Evolutionary conservation across 345 rosid species (phyloP), one percentile per base, ranked within the genome.

Genomic region (Litchi chinensis): DNA sequence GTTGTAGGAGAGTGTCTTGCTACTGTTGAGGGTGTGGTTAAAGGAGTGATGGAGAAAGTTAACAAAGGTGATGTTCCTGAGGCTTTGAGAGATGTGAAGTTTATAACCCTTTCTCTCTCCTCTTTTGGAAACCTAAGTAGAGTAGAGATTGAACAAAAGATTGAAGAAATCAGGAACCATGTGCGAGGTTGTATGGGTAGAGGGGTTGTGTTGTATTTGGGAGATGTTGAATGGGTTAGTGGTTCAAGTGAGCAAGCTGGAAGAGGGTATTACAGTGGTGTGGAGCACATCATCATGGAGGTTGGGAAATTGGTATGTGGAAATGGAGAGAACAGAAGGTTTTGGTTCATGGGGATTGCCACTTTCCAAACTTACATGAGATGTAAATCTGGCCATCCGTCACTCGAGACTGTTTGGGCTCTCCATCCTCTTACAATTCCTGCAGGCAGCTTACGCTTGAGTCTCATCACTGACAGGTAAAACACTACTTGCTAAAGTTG

Each of bases 321-420:
- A 62, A 65, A 84, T 70, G 89, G 88, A 74, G 93, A 83, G 16
- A 84, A 81, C 81, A 88, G 86, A 21, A 88, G 88, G 81, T 81
- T 93, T 84, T 90, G 94, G 94, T 76, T 95, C n/a, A 72, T 93
- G 86, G 97, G 95, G 54, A 86, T 89, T 72, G 93, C 99, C n/a
- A 92, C 95, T 81, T 90, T 91, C 70, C 91, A 92, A 68, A 90
- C 88, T 73, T 95, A 90, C 88, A 82, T 87, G 90, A 92, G 89
- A 81, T 91, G 90, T 74, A 92, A 91, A 90, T 85, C 92, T 18
- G 90, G 88, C 39, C 83, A 87, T 79, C 95, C 97, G 13, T 91
- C 95, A 28, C 84, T 87, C 1, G 93, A 92, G 71, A 79, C 85
- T 65, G 76, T 92, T 60, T 93, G 92, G 95, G 87, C 88, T 65